Evolutionary conservation across 345 rosid species (phyloP), one percentile per base, ranked within the genome.

Genomic region (Gynandropsis gynandra): DNA sequence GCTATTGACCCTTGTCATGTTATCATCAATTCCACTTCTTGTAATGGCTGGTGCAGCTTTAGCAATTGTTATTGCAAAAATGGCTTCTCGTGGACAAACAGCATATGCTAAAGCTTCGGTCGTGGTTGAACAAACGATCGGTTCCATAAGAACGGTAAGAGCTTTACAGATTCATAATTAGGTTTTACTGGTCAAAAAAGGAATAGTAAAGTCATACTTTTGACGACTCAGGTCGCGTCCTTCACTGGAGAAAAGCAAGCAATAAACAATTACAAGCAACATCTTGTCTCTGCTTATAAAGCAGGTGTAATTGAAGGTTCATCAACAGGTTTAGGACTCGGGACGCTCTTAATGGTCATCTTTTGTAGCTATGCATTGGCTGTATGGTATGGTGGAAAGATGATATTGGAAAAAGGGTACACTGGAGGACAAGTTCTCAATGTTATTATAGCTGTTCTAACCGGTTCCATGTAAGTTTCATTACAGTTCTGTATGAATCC

Each of bases 101-200:
- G 72, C 87, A 56, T 79, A 79, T 49, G 76, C 77, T 0, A 54
- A 65, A 34, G 87, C 93, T 2, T 78, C 83, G 0, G 57, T 57
- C 41, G 56, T 76, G 8, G 85, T 77, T 0, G 87, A 79, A 45
- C 87, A 83, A 71, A 81, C 80, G 4, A 64, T 87, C 16, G 77
- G 93, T n/a, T 76, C 79, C 0, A 87, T 87, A 36, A 74, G 90
- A 87, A 84, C 94, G 0, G 90, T 74, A n/a, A n/a, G n/a, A n/a
- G n/a, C n/a, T n/a, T n/a, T n/a, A n/a, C n/a, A n/a, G n/a, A n/a
- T n/a, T n/a, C n/a, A n/a, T n/a, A n/a, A n/a, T n/a, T n/a, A n/a
- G n/a, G n/a, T n/a, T n/a, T n/a, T n/a, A n/a, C n/a, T n/a, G n/a
- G n/a, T n/a, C n/a, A n/a, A n/a, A n/a, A n/a, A n/a, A n/a, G n/a